Evolutionary conservation across 192 early-diverging fungal genomes (phyloP), one percentile per base, ranked within the genome.

Genomic region (Cladochytrium replicatum): DNA sequence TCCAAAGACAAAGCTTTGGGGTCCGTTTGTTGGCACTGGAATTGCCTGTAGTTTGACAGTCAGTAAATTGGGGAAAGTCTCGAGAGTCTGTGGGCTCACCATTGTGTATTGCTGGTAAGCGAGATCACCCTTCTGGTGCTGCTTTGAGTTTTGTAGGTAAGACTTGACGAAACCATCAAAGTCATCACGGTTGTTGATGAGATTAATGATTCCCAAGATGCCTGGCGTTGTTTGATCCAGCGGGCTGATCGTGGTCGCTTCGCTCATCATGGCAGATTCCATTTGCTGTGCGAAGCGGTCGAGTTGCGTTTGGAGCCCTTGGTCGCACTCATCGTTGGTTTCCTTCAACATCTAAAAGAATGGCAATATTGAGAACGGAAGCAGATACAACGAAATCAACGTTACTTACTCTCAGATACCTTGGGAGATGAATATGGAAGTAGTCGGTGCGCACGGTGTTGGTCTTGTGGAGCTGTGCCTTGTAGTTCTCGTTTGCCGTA

Each of bases 281-380:
- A 81, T 84, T 3, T 78, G 74, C n/a, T 58, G 30, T 1, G 41
- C 15, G 15, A 22, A 43, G 9, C 15, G 4, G 9, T 43, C 21
- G 41, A 4, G 15, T 22, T 3, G 59, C 58, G 38, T 84, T 55
- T 86, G 83, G 4, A 95, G 60, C 4, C 83, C 82, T 39, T 82
- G 60, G 57, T 89, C 86, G 43, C 86, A 85, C 49, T 91, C 86
- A 51, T 92, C 89, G 32, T 81, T 83, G 1, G 85, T 80, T 3
- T 83, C 83, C 69, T 93, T 88, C 6, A 89, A 69, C 31, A 54
- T 29, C 62, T 54, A 43, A 9, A 27, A 53, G 8, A 6, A 44
- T 6, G n/a, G n/a, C 61, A 40, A 43, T 22, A 6, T 23, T 43
- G 3, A 40, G 15, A 27, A 15, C 30, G 7, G 4, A 61, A 23